Evolutionary conservation across 2,329 filamentous ascomycete species (phyloP), one percentile per base, ranked within the genome.

Genomic region (Orbilia javanica): DNA sequence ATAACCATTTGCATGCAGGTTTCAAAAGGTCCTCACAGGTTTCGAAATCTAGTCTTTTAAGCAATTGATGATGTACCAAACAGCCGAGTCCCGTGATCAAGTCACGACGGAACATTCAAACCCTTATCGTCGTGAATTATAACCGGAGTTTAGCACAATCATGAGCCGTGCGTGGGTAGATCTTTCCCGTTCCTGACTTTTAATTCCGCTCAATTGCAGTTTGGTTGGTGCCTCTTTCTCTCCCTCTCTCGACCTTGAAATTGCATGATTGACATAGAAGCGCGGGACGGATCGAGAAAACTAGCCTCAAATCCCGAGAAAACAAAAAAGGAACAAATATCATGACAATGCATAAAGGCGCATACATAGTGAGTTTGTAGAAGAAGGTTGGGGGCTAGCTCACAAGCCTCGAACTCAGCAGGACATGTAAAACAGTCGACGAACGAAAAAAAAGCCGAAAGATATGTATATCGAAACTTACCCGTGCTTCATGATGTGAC

Each of bases 61-160:
- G 25, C 34, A 50, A 11, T n/a, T 13, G 10, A 60, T 11, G 31
- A 60, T 25, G 13, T 20, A 18, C 3, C 20, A 25, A 60, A 39
- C 42, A 36, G 15, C 34, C 55, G 18, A 27, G 34, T 60, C 55
- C 55, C 55, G 55, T 60, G 55, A 60, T 20, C 34, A 27, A 34
- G 34, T 60, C 55, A 60, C 22, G 20, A 50, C 39, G n/a, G n/a
- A n/a, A n/a, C n/a, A n/a, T n/a, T n/a, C n/a, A n/a, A n/a, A n/a
- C n/a, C n/a, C n/a, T 22, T 42, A n/a, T 7, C 52, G 22, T 13
- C 34, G n/a, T 18, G 20, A 60, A 42, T 10, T 60, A 60, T 60
- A 27, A n/a, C 55, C 55, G 55, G 55, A 60, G 55, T 60, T 60
- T 60, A 60, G 55, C n/a, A n/a, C 8, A 11, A 60, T 11, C 22